Base-by-base conservation (phyloP, 2,329 filamentous ascomycete species). In the Sarocladiaceae sp. region DNA sequence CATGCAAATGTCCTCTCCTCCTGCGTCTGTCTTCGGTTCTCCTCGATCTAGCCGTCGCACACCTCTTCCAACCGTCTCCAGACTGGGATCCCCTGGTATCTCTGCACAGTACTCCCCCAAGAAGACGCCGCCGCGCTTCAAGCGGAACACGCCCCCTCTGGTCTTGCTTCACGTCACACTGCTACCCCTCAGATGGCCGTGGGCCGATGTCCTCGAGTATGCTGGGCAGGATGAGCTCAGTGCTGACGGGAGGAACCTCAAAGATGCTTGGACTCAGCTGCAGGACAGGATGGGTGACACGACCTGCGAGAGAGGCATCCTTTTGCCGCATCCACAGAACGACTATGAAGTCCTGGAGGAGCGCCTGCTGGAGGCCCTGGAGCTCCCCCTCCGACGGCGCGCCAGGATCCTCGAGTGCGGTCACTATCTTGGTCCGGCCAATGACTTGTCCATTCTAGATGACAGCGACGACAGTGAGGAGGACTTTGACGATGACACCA, bases 341-440 rank as follows among this genome's bases (percentile, higher is more conserved):
- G 86, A 90, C 58, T 91, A 86, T 55, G 86, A 90, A 60, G 66
- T 88, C 46, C 73, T 93, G 0, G 85, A 91, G 63, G 86, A 90
- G 64, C 72, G 85, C 21, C 69, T 91, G 26, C 67, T 90, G 3
- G 85, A 90, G 60, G 81, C 83, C 2, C 64, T 90, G 35, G 85
- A 88, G 58, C 68, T 91, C 13, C 82, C 80, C 2, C 67, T 82
- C 23, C 69, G 70, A 13, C 69, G 76, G 2, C 68, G 79, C n/a
- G 83, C 84, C 3, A 73, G 82, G 3, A 80, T 90, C 33, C 70
- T 87, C 6, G 83, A 83, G 54, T 88, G 85, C 53, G 85, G 85
- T 0, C 86, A 91, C 58, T 90, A 88, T 47, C 72, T 87, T 1
- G 78, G 79, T 0, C 75, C 80, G 1, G 68, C 74, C 3, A 78